These are phyloP conservation scores for Mycena indigotica DNA, from an alignment of 768 basidiomycete genomes.

Conservation along the genomic window DNA sequence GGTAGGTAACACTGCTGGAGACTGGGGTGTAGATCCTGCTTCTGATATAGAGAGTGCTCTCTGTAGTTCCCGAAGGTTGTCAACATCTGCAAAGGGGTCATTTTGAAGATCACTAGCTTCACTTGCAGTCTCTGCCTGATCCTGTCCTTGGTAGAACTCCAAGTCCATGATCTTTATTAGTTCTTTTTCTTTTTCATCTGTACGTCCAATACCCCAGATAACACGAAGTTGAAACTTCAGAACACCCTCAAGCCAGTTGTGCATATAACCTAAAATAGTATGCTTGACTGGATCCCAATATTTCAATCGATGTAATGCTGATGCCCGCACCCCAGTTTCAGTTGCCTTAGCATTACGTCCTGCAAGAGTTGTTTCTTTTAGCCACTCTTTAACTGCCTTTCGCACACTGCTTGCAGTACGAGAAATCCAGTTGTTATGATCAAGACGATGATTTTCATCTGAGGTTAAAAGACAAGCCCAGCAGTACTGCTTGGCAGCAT, in stretches of 20 bases:
- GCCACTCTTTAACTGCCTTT: constrained; percentile 17
- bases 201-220: constrained; percentile 21
- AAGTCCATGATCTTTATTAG: constrained; percentile 7
- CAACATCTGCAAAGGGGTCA: neutral
- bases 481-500: constrained; percentile 22
- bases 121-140: constrained; percentile 9
- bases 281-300: constrained; percentile 24
- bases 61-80: neutral
- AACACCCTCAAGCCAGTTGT: constrained; percentile 19
- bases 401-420: constrained; percentile 12
- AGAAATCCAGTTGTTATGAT: constrained; percentile 17
- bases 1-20: too few relatives aligned
- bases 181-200: constrained; percentile 1
- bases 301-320: constrained; percentile 18
- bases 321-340: constrained; percentile 21
- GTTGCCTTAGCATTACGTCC: constrained; percentile 1
- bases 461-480: constrained; percentile 18
- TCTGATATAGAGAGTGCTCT: neutral
- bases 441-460: constrained; percentile 16
- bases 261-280: constrained; percentile 23
- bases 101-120: neutral
- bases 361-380: constrained; percentile 10
- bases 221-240: constrained; percentile 13
- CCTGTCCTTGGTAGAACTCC: constrained; percentile 14
- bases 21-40: neutral